Conservation (phyloP, 2,329 filamentous ascomycete genomes). For the Xylariomycetidae sp. region DNA sequence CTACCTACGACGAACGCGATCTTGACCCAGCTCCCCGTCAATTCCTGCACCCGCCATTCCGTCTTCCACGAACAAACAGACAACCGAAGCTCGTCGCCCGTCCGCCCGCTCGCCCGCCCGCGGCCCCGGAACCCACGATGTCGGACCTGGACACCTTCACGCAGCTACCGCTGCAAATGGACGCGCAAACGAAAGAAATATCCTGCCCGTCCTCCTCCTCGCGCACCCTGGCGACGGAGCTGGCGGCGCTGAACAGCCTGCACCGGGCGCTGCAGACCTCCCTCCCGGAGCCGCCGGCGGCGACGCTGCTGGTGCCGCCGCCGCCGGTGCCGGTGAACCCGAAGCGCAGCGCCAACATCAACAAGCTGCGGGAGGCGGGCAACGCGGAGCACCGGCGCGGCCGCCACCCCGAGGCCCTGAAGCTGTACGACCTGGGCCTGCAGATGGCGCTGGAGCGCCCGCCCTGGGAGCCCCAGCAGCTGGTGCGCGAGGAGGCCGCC, state of each 20-base stretch:
- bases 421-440: slow-evolving; percentile 78
- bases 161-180: slow-evolving; percentile 73
- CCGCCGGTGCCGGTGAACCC: slow-evolving; percentile 88
- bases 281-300: slow-evolving; percentile 52
- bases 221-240: slow-evolving; percentile 52
- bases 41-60: too few relatives aligned
- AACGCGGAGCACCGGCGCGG: slow-evolving; percentile 78
- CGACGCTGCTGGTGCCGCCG: slow-evolving; percentile 73
- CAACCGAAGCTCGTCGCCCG: too few relatives aligned
- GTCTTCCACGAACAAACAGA: too few relatives aligned
- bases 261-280: slow-evolving; percentile 68
- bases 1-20: too few relatives aligned
- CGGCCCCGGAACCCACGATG: slow-evolving; percentile 11
- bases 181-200: slow-evolving; percentile 76
- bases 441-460: slow-evolving; percentile 82
- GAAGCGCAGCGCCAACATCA: slow-evolving; percentile 81
- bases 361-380: slow-evolving; percentile 83
- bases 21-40: too few relatives aligned
- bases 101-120: not conserved
- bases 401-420: slow-evolving; percentile 67
- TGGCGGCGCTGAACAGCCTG: slow-evolving; percentile 69
- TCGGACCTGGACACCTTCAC: slow-evolving; percentile 51
- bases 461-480: slow-evolving; percentile 76
- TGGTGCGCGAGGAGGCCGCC: slow-evolving; percentile 80
- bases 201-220: slow-evolving; percentile 37